These are phyloP conservation scores for Chytriomyces sp. DNA, from an alignment of 192 early-diverging fungal genomes.

Conservation along the genomic window DNA sequence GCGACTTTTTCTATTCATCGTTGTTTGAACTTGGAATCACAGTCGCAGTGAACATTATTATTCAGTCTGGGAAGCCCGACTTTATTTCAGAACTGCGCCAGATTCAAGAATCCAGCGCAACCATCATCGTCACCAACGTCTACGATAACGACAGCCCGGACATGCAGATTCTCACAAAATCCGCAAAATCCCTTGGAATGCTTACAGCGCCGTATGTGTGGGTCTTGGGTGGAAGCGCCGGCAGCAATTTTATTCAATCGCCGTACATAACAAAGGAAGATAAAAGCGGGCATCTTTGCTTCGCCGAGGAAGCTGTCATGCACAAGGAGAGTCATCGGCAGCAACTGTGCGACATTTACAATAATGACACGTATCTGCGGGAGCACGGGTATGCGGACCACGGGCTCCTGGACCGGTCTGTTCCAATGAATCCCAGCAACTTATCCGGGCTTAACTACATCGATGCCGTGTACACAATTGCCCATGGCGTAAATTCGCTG, in stretches of 20 bases:
- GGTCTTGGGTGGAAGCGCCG: neutral
- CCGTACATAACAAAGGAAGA: neutral
- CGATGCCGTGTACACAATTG: constrained; percentile 3
- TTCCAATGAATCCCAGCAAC: no score
- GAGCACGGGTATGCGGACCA: neutral
- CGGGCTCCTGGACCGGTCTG: neutral
- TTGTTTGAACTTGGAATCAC: neutral
- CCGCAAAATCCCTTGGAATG: neutral
- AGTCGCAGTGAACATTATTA: constrained; percentile 4
- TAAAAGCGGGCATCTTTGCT: constrained; percentile 7
- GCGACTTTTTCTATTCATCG: constrained; percentile 1
- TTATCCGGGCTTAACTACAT: neutral
- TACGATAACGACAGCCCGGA: constrained; percentile 1
- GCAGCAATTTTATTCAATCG: neutral
- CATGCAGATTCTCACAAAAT: neutral
- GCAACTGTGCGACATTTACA: neutral
- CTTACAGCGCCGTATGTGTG: constrained; percentile 1
- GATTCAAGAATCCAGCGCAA: neutral
- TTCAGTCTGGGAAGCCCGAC: neutral
- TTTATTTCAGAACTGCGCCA: constrained; percentile 1
- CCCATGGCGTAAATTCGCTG: neutral
- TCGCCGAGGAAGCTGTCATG: neutral
- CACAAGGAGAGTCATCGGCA: neutral
- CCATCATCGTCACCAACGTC: constrained; percentile 5
- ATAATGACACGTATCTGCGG: constrained; percentile 10